phyloP scores from a whole-genome alignment of 1,284 basidiomycete genomes.

The Microbotryum violaceum region DNA sequence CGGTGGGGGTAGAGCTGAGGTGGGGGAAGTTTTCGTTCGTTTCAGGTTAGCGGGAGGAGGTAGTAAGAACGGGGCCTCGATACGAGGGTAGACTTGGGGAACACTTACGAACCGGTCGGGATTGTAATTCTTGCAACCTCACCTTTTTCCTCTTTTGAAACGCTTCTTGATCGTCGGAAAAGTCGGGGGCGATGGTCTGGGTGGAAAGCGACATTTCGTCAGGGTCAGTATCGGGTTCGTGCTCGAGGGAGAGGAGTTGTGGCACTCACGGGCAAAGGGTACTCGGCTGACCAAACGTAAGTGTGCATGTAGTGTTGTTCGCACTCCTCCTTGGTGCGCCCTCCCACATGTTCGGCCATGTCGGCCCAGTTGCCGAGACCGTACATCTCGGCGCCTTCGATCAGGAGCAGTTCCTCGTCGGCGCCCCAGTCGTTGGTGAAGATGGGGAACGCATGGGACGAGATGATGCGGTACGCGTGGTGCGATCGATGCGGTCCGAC shows the following conservation, averaged over 20 bases:
- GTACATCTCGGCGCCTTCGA: constrained; percentile 81
- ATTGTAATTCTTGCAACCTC: constrained; percentile 58
- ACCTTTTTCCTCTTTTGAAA: constrained; percentile 82
- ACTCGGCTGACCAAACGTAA: constrained; percentile 68
- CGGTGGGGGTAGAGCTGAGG: constrained; percentile 41
- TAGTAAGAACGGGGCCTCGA: constrained; percentile 44
- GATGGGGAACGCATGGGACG: constrained; percentile 90
- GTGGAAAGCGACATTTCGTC: too few species aligned
- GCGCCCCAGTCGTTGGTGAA: constrained; percentile 95
- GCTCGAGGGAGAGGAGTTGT: background rate
- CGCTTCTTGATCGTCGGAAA: constrained; percentile 66
- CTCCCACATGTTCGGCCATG: constrained; percentile 86
- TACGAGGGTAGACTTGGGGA: constrained; percentile 7
- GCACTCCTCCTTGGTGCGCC: constrained; percentile 83
- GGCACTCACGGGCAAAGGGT: constrained; percentile 64
- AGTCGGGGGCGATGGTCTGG: constrained; percentile 59
- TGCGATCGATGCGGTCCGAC: constrained; percentile 76
- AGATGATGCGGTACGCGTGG: constrained; percentile 89
- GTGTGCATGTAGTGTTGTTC: constrained; percentile 79
- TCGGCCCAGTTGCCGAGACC: constrained; percentile 97
- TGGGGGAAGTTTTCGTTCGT: background rate
- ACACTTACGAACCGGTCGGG: constrained; percentile 44
- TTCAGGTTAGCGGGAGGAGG: constrained; percentile 34
- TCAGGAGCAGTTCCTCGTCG: constrained; percentile 88
- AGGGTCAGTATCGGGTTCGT: background rate